phyloP scores from a whole-genome alignment of 1,284 basidiomycete genomes.

The Boletellus deceptivus region DNA sequence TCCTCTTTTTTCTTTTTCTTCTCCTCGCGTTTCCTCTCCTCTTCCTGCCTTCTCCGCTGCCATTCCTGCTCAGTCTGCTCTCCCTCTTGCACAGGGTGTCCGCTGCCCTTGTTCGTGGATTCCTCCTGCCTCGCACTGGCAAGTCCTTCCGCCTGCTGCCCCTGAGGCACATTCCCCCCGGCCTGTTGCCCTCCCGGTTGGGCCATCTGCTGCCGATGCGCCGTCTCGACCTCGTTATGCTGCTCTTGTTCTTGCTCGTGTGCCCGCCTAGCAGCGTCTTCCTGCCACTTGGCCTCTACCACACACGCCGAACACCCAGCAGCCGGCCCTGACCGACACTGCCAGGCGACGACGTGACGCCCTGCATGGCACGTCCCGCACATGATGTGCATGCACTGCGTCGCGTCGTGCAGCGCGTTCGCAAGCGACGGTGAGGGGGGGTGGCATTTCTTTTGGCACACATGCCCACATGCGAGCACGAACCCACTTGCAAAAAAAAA shows the following conservation, averaged over 20 bases:
- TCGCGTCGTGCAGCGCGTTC: conserved; percentile 34
- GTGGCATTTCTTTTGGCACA: conserved; percentile 45
- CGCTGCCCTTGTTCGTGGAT: no score
- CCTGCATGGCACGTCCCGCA: conserved; percentile 2
- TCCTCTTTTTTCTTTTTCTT: no score
- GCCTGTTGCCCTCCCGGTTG: background rate
- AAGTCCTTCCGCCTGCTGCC: no score
- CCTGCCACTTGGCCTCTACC: background rate
- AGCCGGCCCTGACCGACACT: conserved; percentile 6
- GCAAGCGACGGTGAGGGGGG: conserved; percentile 16
- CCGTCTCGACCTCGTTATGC: background rate
- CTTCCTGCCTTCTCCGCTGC: no score
- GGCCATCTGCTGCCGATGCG: background rate
- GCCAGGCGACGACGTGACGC: conserved; percentile 10
- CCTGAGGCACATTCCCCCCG: no score
- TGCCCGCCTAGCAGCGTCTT: background rate
- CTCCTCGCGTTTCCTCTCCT: no score
- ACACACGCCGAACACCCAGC: conserved; percentile 4
- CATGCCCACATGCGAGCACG: conserved; percentile 37
- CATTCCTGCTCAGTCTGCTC: no score
- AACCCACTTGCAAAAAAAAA: background rate
- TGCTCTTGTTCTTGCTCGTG: background rate
- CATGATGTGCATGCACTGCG: conserved; percentile 24
- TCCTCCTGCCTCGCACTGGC: no score
- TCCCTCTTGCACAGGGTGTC: no score